phyloP scores from a whole-genome alignment of 306 rosid species.

The Fagus crenata region DNA sequence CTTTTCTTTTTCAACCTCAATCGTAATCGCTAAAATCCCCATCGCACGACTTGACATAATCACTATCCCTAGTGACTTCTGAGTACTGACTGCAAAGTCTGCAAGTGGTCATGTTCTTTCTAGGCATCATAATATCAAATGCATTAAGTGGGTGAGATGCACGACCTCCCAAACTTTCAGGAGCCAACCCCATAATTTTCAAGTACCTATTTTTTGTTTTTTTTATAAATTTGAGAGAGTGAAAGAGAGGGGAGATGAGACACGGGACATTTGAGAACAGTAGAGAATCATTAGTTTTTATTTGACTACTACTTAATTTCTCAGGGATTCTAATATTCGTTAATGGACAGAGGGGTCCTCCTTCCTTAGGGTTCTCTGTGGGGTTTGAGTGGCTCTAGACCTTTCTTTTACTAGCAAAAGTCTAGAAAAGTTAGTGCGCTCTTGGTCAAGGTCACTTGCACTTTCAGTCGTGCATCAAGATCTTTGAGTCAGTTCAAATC shows the following conservation, averaged over 20 bases:
- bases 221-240: background rate
- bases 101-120: conserved; percentile 5
- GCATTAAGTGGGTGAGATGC: conserved; percentile 19
- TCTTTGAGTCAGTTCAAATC: conserved; percentile 19
- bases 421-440: conserved; percentile 41
- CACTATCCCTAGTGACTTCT: no score
- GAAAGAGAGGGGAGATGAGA: background rate
- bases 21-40: background rate
- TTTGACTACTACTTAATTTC: conserved; percentile 30
- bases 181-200: conserved; percentile 49
- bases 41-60: background rate
- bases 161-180: conserved; percentile 51
- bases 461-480: conserved; percentile 37
- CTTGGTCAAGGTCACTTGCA: conserved; percentile 28
- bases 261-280: background rate
- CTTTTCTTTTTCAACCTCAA: background rate
- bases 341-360: background rate
- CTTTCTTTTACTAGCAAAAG: conserved; percentile 43
- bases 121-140: conserved; percentile 23
- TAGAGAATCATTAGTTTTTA: conserved; percentile 21
- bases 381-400: conserved; percentile 45
- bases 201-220: background rate
- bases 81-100: background rate
- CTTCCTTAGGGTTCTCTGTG: conserved; percentile 38
- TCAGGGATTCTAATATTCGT: background rate